A percentile compares a stretch with the other conserved stretches of the same genome.
Conservation (phyloP, 805 yeast species). For the Saccharomycopsis synnaedendra region DNA sequence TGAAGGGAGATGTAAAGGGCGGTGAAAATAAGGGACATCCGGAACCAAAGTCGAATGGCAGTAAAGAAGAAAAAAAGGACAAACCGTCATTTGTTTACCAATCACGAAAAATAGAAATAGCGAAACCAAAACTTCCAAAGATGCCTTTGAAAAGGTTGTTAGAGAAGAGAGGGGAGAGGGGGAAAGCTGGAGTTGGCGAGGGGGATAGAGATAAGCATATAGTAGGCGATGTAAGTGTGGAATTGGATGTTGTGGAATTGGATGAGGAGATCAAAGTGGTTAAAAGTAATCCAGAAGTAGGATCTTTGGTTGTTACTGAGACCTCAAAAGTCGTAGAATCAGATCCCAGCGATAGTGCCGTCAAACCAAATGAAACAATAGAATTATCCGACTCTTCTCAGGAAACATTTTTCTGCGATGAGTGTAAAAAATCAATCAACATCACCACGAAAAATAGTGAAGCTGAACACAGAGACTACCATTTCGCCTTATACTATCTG, state of each 20-base stretch:
- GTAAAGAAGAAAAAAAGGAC: background rate
- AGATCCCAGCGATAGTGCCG: background rate
- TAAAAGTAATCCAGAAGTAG: background rate
- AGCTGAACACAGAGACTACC: constrained; percentile 14
- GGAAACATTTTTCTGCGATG: constrained; percentile 6
- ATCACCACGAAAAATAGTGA: background rate
- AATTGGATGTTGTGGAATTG: background rate
- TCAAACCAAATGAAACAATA: background rate
- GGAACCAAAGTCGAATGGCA: background rate
- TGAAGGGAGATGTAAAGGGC: background rate
- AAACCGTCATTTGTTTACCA: constrained; percentile 1
- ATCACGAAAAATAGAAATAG: background rate
- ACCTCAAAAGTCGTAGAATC: background rate
- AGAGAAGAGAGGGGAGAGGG: too few relatives aligned
- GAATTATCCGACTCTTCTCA: background rate
- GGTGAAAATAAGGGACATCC: background rate
- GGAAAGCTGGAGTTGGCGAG: too few relatives aligned
- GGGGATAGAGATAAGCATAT: too few relatives aligned
- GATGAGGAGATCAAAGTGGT: background rate
- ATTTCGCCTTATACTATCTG: constrained; percentile 14
- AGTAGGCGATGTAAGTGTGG: too few relatives aligned
- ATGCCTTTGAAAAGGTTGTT: too few relatives aligned
- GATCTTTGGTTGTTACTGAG: background rate
- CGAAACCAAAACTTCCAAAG: too few relatives aligned
- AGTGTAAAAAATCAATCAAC: constrained; percentile 2